A percentile compares a stretch with the other conserved stretches of the same genome.
Evolutionary conservation across 441 rosid species (phyloP).

Genomic region (Pelargonium australe): DNA sequence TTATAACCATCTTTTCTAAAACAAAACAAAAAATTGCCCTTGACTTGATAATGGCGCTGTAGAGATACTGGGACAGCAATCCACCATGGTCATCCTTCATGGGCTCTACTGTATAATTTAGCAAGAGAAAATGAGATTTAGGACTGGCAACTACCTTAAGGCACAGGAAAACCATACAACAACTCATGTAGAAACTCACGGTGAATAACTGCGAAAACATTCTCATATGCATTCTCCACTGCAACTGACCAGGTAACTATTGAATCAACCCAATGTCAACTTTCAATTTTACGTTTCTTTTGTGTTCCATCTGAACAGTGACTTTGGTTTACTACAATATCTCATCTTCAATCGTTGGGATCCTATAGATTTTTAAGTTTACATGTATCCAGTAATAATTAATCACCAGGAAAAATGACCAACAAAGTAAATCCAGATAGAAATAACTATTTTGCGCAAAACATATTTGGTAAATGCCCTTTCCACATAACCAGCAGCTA

Average conservation of each 20-base stretch:
- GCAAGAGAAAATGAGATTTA: neutral
- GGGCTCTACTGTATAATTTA: neutral
- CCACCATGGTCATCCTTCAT: neutral
- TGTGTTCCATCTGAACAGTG: neutral
- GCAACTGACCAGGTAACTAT: neutral
- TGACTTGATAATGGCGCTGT: neutral
- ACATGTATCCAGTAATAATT: neutral
- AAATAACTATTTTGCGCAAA: slow-evolving; percentile 1
- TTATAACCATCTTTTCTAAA: neutral
- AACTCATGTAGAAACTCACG: neutral
- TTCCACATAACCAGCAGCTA: slow-evolving; percentile 4
- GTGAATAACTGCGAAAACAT: neutral
- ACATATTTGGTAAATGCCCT: slow-evolving; percentile 3
- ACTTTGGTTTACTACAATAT: neutral
- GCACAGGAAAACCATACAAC: neutral
- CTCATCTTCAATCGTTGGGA: neutral
- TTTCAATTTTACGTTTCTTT: neutral
- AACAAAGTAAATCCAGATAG: neutral
- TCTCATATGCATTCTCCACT: neutral
- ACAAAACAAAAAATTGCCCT: neutral
- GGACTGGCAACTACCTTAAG: neutral
- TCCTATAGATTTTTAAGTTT: neutral
- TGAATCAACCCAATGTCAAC: neutral
- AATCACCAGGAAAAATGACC: neutral
- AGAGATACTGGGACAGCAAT: neutral